Percentiles rank a stretch among this genome's conserved stretches.
phyloP scores from a whole-genome alignment of 768 basidiomycete species.

The Suillus decipiens region DNA sequence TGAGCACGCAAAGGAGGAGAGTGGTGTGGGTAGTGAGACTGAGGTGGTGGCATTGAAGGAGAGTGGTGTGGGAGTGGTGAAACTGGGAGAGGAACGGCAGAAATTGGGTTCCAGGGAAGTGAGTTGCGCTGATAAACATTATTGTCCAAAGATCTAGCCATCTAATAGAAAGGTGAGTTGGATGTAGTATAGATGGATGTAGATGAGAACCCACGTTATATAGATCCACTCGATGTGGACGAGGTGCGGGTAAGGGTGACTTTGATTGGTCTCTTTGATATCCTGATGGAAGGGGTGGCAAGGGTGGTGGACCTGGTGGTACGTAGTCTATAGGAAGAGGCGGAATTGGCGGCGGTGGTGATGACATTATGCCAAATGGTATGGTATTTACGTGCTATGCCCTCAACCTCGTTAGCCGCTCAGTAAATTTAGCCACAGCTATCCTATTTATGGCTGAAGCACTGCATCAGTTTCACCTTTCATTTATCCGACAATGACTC shows the following conservation, averaged over 20 bases:
- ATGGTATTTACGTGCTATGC: too few relatives aligned
- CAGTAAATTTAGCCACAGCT: too few relatives aligned
- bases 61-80: conserved; percentile 21
- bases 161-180: conserved; percentile 42
- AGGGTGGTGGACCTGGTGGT: conserved; percentile 42
- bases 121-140: conserved; percentile 31
- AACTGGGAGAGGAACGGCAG: conserved; percentile 21
- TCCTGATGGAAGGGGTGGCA: conserved; percentile 51
- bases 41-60: conserved; percentile 19
- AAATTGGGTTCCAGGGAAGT: conserved; percentile 15
- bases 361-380: too few relatives aligned
- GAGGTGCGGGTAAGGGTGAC: conserved; percentile 61
- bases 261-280: conserved; percentile 34
- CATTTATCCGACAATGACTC: too few relatives aligned
- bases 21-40: too few relatives aligned
- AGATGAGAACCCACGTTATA: conserved; percentile 50
- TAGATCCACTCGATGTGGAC: conserved; percentile 63
- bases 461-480: too few relatives aligned
- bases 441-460: too few relatives aligned
- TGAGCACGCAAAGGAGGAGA: conserved; percentile 20
- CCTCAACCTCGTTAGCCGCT: too few relatives aligned
- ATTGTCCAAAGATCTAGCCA: conserved; percentile 63
- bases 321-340: too few relatives aligned
- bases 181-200: conserved; percentile 3
- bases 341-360: too few relatives aligned